Base-by-base conservation (phyloP, 768 basidiomycete genomes). In the Leucocoprinus birnbaumii region DNA sequence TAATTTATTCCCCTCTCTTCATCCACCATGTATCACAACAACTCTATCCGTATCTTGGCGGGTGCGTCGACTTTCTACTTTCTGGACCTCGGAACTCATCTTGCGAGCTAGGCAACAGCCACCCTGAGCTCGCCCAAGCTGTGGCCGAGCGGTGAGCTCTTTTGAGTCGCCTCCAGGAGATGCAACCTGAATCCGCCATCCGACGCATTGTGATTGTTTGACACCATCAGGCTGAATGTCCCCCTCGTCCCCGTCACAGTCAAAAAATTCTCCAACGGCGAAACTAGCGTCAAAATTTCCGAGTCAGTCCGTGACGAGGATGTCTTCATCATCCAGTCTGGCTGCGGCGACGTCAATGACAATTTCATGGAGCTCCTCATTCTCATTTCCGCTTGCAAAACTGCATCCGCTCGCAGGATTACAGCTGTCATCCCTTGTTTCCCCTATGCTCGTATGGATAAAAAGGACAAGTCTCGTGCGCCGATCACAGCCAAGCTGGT, bases 401-500 rank as follows among this genome's bases (percentile, higher is more conserved):
- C 92, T 3, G 91, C 95, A 7, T 95, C 95, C 0, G 96, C 97
- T 7, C 82, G 93, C 43, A 83, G 96, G 46, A 94, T 98, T 71
- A 98, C 96, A 14, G 97, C 96, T 26, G 93, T 98, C 66, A 94
- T 99, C 55, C 97, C 96, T 21, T 98, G 94, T 71, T 99, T 92
- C 73, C 95, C 95, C 1, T 98, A 98, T 65, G 90, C 95, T 1
- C 80, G 96, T 9, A 93, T 93, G 82, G 96, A 98, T 79, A 97
- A 97, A 75, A 99, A 98, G 79, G 94, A 99, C 76, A 91, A 91
- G 76, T 87, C 85, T 4, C 82, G 96, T 6, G 94, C 94, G 3
- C 96, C 97, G 22, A 99, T 99, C 69, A 98, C 96, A 3, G 94
- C 96, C 44, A 99, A 99, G 73, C 83, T 99, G 51, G 92, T 98